Conservation (phyloP, 768 basidiomycete species). For the Boletus fagicola region DNA sequence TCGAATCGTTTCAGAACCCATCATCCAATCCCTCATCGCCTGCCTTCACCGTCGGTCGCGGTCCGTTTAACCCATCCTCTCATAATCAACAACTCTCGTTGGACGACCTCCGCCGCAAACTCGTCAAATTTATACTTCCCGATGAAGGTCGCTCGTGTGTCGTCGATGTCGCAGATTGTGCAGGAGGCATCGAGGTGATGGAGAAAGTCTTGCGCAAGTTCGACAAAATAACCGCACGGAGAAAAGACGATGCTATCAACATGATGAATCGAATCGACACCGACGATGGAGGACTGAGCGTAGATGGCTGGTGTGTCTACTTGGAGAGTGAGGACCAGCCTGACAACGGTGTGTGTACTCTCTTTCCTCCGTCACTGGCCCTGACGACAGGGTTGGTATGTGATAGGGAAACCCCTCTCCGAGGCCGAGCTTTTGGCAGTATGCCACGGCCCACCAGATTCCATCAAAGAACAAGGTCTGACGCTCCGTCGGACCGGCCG, state of each 20-base stretch:
- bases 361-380: background rate
- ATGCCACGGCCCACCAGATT: slow-evolving; percentile 79
- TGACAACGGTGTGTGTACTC: slow-evolving; percentile 44
- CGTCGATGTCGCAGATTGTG: slow-evolving; percentile 79
- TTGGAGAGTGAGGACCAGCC: slow-evolving; percentile 57
- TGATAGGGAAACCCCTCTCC: slow-evolving; percentile 67
- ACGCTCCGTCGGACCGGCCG: slow-evolving; percentile 60
- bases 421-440: slow-evolving; percentile 79
- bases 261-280: slow-evolving; percentile 57
- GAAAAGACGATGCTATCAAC: slow-evolving; percentile 42
- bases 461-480: slow-evolving; percentile 75
- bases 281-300: slow-evolving; percentile 70
- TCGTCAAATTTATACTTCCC: slow-evolving; percentile 85
- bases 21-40: slow-evolving; percentile 47
- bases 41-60: slow-evolving; percentile 56
- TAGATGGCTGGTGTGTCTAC: slow-evolving; percentile 90
- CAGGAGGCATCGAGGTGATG: slow-evolving; percentile 80
- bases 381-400: background rate
- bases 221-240: slow-evolving; percentile 54
- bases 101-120: slow-evolving; percentile 77
- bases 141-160: slow-evolving; percentile 78
- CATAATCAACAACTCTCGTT: slow-evolving; percentile 50
- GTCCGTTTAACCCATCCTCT: slow-evolving; percentile 52
- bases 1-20: slow-evolving; percentile 51
- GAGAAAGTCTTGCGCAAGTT: slow-evolving; percentile 91